phyloP scores from a whole-genome alignment of 495 filamentous ascomycete species.

The Neurospora pannonica region DNA sequence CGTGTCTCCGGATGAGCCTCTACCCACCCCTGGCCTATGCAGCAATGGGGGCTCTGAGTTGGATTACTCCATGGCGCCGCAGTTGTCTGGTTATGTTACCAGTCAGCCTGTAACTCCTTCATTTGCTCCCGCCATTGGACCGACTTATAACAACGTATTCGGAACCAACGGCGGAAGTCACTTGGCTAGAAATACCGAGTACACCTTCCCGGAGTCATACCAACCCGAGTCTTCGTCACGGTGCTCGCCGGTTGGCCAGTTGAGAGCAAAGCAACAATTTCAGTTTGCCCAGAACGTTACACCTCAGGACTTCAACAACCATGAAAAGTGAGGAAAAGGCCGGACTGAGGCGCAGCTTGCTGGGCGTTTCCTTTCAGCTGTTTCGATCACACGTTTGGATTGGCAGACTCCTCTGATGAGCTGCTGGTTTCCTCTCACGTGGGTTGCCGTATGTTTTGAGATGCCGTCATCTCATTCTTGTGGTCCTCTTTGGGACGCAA shows the following conservation, averaged over 20 bases:
- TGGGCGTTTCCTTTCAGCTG: not conserved
- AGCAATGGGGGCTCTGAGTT: constrained; percentile 31
- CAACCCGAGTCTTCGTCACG: constrained; percentile 29
- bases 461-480: not conserved
- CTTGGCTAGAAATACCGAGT: constrained; percentile 27
- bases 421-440: not conserved
- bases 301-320: constrained; percentile 32
- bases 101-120: constrained; percentile 36
- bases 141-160: constrained; percentile 23
- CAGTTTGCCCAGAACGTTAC: constrained; percentile 43
- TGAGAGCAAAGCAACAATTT: constrained; percentile 32
- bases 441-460: not conserved
- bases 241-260: constrained; percentile 29
- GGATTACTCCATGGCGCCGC: constrained; percentile 28
- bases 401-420: not conserved
- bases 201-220: constrained; percentile 34
- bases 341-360: not conserved
- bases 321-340: constrained; percentile 10
- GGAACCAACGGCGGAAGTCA: constrained; percentile 7
- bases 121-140: constrained; percentile 28
- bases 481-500: not conserved
- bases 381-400: not conserved
- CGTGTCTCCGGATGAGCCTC: constrained; percentile 29
- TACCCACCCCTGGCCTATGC: constrained; percentile 35
- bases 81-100: constrained; percentile 31